Conservation (phyloP, 495 filamentous ascomycete species). For the Tirmania nivea region DNA sequence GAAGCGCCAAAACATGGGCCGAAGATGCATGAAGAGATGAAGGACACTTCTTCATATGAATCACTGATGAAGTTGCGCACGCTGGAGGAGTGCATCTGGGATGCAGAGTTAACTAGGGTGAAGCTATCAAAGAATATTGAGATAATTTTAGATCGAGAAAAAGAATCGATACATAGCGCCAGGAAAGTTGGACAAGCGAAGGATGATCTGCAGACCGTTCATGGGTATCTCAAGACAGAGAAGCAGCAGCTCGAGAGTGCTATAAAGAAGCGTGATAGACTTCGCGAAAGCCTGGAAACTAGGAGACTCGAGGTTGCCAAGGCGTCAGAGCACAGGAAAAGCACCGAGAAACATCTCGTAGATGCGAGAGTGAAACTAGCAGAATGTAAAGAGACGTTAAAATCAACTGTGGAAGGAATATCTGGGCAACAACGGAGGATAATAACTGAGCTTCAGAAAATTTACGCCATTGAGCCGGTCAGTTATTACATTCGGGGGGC, state of each 20-base stretch:
- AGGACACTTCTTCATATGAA: constrained; percentile 61
- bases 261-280: not conserved
- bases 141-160: constrained; percentile 29
- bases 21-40: not conserved
- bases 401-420: not conserved
- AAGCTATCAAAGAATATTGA: constrained; percentile 58
- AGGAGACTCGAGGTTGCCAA: not conserved
- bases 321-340: not conserved
- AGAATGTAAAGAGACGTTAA: not conserved
- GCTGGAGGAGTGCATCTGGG: constrained; percentile 78
- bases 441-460: not conserved
- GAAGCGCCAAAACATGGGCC: not conserved
- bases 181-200: constrained; percentile 1
- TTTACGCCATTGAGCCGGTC: not conserved
- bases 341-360: not conserved
- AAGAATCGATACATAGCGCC: constrained; percentile 1
- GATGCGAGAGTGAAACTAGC: not conserved
- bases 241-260: constrained; percentile 32
- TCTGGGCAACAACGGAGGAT: not conserved
- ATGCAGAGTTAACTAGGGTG: constrained; percentile 59
- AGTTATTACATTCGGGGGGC: too few relatives aligned
- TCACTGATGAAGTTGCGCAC: constrained; percentile 74
- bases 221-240: constrained; percentile 31
- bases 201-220: constrained; percentile 5
- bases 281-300: not conserved